Evolutionary conservation across 2,329 filamentous ascomycete genomes (phyloP), one percentile per base, ranked within the genome.

Genomic region (Cordyceps cateniannulata): DNA sequence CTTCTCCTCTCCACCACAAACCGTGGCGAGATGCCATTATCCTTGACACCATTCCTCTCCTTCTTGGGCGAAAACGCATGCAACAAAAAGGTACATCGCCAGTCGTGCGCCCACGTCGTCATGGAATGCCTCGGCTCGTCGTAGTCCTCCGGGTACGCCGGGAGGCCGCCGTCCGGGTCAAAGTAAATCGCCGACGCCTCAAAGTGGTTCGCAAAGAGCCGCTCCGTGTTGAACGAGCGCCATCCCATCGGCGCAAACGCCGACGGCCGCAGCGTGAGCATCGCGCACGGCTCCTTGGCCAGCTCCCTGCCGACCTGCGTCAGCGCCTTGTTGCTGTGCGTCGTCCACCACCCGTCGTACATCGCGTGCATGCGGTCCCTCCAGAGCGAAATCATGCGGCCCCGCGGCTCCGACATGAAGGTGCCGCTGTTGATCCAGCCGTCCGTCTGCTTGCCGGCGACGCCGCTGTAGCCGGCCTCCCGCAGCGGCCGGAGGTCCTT

Each of bases 301-400:
- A 90, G 75, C 61, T 77, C 76, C 66, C 87, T 86, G 14, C 75
- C 65, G 12, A 70, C 32, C 9, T 42, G 27, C 5, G 68, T 70
- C 10, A 72, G 61, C 9, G 66, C 62, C 5, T 40, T 48, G 62
- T 71, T 69, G 62, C 66, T 67, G 52, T 71, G 69, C 1, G 68
- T 68, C n/a, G 63, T 67, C 68, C 68, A 72, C 5, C 54, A 53
- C 9, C 69, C 68, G 35, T 68, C 62, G 61, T 68, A 73, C 18
- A 65, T 68, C 2, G 64, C 29, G 62, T 71, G 64, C 68, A 69
- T 69, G 24, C 44, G 53, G 12, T 65, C 58, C 63, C 61, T 63
- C 67, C 68, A 70, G 3, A 54, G 50, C 25, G 18, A 50, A 8
- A 66, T 53, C 65, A 68, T 59, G 10, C 49, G 62, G 2, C 64